A percentile compares a stretch with the other conserved stretches of the same genome.
Evolutionary conservation across 139 green algal species (phyloP).

Genomic region (Chlamydomonas applanata): DNA sequence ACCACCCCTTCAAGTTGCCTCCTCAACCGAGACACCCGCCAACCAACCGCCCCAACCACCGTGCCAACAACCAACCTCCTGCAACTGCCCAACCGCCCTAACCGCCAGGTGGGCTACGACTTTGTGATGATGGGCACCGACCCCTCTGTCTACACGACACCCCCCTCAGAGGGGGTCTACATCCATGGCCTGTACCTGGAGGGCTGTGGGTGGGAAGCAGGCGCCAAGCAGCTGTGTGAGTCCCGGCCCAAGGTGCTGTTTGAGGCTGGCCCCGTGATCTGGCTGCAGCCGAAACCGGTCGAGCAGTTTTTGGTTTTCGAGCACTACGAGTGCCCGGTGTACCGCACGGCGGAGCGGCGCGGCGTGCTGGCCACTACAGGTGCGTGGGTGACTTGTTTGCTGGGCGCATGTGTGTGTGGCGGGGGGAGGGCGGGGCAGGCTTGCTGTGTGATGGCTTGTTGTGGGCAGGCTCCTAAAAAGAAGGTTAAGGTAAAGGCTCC

Average conservation of each 20-base stretch:
- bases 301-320: slow-evolving; percentile 44
- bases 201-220: slow-evolving; percentile 65
- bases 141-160: slow-evolving; percentile 32
- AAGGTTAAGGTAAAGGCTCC: too few relatives aligned
- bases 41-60: background rate
- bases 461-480: too few relatives aligned
- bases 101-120: slow-evolving; percentile 52
- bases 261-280: slow-evolving; percentile 63
- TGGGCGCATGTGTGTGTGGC: too few relatives aligned
- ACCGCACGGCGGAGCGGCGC: slow-evolving; percentile 68
- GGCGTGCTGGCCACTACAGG: slow-evolving; percentile 71
- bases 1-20: too few relatives aligned
- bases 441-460: too few relatives aligned
- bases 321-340: slow-evolving; percentile 79
- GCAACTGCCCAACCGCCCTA: too few relatives aligned
- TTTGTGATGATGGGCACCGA: slow-evolving; percentile 75
- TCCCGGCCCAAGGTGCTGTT: slow-evolving; percentile 52
- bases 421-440: too few relatives aligned
- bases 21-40: too few relatives aligned
- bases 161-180: slow-evolving; percentile 66
- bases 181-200: slow-evolving; percentile 74
- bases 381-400: too few relatives aligned
- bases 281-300: slow-evolving; percentile 58
- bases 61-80: background rate
- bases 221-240: too few relatives aligned